phyloP scores from a whole-genome alignment of 2,329 filamentous ascomycete species.

The Tolypocladium paradoxum region DNA sequence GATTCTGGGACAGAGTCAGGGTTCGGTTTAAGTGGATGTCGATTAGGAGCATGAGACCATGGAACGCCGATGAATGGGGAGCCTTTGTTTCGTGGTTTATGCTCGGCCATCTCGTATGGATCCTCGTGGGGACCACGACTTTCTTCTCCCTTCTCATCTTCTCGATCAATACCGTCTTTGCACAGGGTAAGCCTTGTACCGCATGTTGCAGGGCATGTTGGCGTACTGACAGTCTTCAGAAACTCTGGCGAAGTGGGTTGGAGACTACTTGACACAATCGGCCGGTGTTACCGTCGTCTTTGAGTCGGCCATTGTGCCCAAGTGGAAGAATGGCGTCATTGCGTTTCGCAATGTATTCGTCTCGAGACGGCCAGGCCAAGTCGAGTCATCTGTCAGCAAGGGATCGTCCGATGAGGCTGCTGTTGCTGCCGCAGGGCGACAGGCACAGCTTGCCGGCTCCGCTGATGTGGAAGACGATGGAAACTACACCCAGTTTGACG shows the following conservation, averaged over 20 bases:
- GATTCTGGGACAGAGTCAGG: constrained; percentile 82
- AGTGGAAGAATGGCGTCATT: constrained; percentile 91
- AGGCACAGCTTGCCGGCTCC: constrained; percentile 24
- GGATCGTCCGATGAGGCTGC: constrained; percentile 83
- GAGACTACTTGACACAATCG: constrained; percentile 89
- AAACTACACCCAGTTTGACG: constrained; percentile 95
- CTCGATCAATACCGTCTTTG: constrained; percentile 90
- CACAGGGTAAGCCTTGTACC: constrained; percentile 55
- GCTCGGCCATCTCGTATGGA: constrained; percentile 86
- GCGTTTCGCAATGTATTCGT: constrained; percentile 96
- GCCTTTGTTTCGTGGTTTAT: constrained; percentile 92
- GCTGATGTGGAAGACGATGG: constrained; percentile 58
- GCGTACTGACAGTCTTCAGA: constrained; percentile 39
- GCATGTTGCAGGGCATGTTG: not conserved
- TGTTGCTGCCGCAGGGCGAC: constrained; percentile 64
- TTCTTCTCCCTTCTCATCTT: constrained; percentile 91
- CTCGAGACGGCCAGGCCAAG: constrained; percentile 77
- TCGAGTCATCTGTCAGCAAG: constrained; percentile 76
- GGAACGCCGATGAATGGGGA: constrained; percentile 92
- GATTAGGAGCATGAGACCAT: constrained; percentile 84
- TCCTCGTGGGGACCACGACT: constrained; percentile 92
- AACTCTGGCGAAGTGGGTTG: constrained; percentile 84
- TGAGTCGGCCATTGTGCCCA: constrained; percentile 93
- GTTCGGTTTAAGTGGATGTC: constrained; percentile 97
- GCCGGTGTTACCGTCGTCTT: constrained; percentile 92